Conservation (phyloP, 129 eudicot species). For the sunflower (Helianthus annuus) region DNA sequence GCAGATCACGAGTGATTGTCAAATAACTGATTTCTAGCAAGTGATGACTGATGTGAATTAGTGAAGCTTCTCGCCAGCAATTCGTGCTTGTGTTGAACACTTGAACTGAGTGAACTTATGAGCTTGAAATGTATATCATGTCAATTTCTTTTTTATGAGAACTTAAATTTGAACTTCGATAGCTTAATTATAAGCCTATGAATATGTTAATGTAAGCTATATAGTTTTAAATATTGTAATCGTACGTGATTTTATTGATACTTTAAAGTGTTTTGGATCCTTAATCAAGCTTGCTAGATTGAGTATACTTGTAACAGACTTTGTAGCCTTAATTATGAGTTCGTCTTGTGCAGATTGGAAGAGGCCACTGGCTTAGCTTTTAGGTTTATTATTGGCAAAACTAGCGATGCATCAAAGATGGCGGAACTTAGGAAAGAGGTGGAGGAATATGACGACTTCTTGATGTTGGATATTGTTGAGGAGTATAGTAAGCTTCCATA, state of each 20-base stretch:
- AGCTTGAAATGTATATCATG: no score
- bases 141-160: neutral
- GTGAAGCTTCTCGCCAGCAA: no score
- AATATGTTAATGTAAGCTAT: no score
- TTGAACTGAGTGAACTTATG: no score
- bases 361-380: conserved; percentile 70
- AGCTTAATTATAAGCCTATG: no score
- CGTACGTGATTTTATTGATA: neutral
- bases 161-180: neutral
- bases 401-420: conserved; percentile 57
- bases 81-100: no score
- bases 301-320: neutral
- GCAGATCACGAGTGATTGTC: no score
- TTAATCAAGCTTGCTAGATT: no score
- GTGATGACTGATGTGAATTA: no score
- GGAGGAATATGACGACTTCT: conserved; percentile 57
- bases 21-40: no score
- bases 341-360: conserved; percentile 49
- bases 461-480: conserved; percentile 61
- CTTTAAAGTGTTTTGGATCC: neutral
- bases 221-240: no score
- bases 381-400: conserved; percentile 66
- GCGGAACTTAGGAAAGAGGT: conserved; percentile 55
- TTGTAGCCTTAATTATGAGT: neutral
- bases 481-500: conserved; percentile 62